Evolutionary conservation across 2,329 filamentous ascomycete genomes (phyloP), one percentile per base, ranked within the genome.

Genomic region (Microdochium bolleyi): DNA sequence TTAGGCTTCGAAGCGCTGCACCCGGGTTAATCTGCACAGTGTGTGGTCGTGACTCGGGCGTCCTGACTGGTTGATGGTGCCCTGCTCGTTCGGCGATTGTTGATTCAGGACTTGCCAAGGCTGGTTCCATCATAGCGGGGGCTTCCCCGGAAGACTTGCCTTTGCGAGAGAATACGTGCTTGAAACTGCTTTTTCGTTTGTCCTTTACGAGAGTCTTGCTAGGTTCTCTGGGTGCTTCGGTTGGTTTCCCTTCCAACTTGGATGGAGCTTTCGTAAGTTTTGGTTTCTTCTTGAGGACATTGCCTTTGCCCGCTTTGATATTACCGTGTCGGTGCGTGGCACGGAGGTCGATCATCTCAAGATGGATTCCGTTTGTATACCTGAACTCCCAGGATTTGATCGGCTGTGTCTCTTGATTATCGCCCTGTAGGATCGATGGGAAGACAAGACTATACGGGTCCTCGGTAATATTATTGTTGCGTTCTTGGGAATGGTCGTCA

Each of bases 331-430:
- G 53, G 37, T 61, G 59, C 7, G 58, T 55, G 5, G 58, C 48
- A 44, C 57, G 54, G 24, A 61, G 51, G 24, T 61, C 59, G 13
- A 60, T 54, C 58, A 61, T 61, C 34, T 58, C 55, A 19, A 61
- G 52, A 21, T 59, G 52, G n/a, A 61, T 61, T 10, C 59, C 59
- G 38, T 60, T 61, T n/a, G 22, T 55, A 34, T 61, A 61, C 38
- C 52, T 55, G 32, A 61, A 60, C 2, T 51, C 56, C 59, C 59
- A 61, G 16, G 30, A 37, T 16, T 49, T 52, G 21, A 41, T 34
- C n/a, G 37, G 37, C 37, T n/a, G 37, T 41, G 37, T 41, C 16
- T 41, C 37, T n/a, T 11, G n/a, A n/a, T 41, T 41, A 19, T 41
- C 37, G 5, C 37, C 37, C n/a, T 41, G 37, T 8, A n/a, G 37